Evolutionary conservation across 2,329 filamentous ascomycete genomes (phyloP).

Genomic region (Microsporum audouinii): DNA sequence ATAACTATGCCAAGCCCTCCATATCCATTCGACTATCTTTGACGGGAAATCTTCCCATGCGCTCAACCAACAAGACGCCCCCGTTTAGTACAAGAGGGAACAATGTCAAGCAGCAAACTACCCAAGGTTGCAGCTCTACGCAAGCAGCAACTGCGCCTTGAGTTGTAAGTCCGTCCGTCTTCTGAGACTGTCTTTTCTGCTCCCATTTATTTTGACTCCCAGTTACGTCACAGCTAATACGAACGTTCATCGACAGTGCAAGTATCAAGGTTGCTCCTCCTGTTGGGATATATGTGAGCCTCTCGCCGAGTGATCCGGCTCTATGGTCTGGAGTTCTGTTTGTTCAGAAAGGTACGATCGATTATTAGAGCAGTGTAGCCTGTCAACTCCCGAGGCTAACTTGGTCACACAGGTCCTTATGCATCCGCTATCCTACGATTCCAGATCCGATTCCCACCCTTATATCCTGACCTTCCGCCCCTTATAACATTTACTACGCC

Average conservation of each 20-base stretch:
- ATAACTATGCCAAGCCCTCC: background rate
- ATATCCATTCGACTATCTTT: background rate
- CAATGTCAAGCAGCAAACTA: slow-evolving; percentile 28
- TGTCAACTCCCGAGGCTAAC: background rate
- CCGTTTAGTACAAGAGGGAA: background rate
- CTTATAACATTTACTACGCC: slow-evolving; percentile 82
- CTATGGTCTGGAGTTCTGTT: slow-evolving; percentile 90
- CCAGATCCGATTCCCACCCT: slow-evolving; percentile 72
- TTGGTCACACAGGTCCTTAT: slow-evolving; percentile 61
- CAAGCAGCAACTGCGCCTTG: slow-evolving; percentile 64
- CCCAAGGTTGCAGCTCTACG: slow-evolving; percentile 45
- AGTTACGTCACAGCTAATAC: background rate
- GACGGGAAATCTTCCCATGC: background rate
- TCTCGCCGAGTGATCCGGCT: slow-evolving; percentile 68
- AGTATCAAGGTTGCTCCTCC: slow-evolving; percentile 73
- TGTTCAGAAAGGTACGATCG: slow-evolving; percentile 61
- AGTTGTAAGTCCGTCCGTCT: slow-evolving; percentile 55
- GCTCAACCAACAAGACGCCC: background rate
- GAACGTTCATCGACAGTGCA: slow-evolving; percentile 42
- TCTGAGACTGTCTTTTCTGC: background rate
- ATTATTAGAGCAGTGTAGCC: slow-evolving; percentile 8
- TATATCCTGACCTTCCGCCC: slow-evolving; percentile 69
- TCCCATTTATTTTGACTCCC: background rate
- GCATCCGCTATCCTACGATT: slow-evolving; percentile 77
- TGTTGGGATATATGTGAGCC: slow-evolving; percentile 73